phyloP scores from a whole-genome alignment of 2,329 filamentous ascomycete genomes.

The Ambrosiella xylebori region DNA sequence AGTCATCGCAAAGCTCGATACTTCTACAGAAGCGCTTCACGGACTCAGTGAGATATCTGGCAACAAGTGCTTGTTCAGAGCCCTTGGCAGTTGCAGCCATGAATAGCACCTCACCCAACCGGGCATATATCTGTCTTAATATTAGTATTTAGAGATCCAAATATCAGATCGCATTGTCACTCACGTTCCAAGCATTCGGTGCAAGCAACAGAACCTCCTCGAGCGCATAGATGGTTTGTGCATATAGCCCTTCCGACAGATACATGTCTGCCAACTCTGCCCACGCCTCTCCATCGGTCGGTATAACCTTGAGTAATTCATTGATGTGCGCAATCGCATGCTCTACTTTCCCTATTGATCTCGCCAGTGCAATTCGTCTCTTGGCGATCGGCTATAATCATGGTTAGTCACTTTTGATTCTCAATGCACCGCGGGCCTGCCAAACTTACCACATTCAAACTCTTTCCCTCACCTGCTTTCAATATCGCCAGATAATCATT shows the following conservation, averaged over 20 bases:
- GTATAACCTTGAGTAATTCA: conserved; percentile 61
- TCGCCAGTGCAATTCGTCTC: conserved; percentile 62
- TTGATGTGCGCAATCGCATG: conserved; percentile 64
- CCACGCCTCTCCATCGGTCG: conserved; percentile 88
- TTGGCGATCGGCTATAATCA: conserved; percentile 58
- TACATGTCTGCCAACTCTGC: conserved; percentile 82
- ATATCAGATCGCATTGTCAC: conserved; percentile 18
- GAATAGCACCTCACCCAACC: conserved; percentile 67
- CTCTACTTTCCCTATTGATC: conserved; percentile 47
- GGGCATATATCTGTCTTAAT: conserved; percentile 56
- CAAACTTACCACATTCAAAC: conserved; percentile 56
- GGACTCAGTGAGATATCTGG: conserved; percentile 48
- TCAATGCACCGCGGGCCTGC: background rate
- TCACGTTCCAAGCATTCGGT: conserved; percentile 89
- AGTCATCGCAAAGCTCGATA: conserved; percentile 85
- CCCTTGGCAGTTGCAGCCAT: conserved; percentile 39
- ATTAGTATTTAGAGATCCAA: background rate
- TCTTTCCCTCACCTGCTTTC: conserved; percentile 33
- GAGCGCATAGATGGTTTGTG: conserved; percentile 71
- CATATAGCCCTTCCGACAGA: conserved; percentile 56
- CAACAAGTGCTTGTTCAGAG: conserved; percentile 14
- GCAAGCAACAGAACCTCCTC: conserved; percentile 78
- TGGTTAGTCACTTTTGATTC: conserved; percentile 18
- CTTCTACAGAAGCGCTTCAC: conserved; percentile 77
- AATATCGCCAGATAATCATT: conserved; percentile 64